Base-by-base conservation (phyloP, 768 basidiomycete genomes). In the Amanita phalloides region DNA sequence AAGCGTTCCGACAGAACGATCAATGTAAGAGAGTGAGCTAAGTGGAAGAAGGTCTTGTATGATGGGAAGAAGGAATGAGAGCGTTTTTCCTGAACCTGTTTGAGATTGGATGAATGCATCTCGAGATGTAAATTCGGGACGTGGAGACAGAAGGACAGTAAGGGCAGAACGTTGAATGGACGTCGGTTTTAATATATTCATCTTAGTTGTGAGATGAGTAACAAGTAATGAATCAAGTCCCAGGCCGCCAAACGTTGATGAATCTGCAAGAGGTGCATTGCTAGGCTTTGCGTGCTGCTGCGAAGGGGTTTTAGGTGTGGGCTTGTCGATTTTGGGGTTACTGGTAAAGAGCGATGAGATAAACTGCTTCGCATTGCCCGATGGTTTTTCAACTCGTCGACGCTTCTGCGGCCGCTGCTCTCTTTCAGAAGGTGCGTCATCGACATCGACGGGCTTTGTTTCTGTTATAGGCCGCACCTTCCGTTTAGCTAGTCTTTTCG, bases 21-120 rank as follows among this genome's bases (percentile, higher is more conserved):
- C 92, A 58, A 97, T 95, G 61, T 89, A 95, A 3, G 91, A 93
- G n/a, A 83, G 75, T 10, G 83, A 80, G 51, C 90, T 87, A 46
- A 97, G 75, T 1, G 92, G 90, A 33, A 98, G 77, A 49, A 98
- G 84, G 64, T 95, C 92, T 56, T 97, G 90, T 41, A 98, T 78
- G 65, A 98, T 91, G 25, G 95, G 95, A 9, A 98, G 79, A 21
- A 98, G 78, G 71, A 89, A 98, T 3, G 93, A 79, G 21, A 97
- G 70, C 0, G 94, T 97, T 69, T 97, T 98, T 62, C 95, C 95
- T 0, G 94, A 97, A 51, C 95, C 95, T 7, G 95, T 97, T 64
- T 97, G 93, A 10, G 92, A 90, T 66, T 96, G 94, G 51, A 97
- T 89, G 66, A 96, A 94, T 11, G 88, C 79, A 66, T 95, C 92